A percentile compares a stretch with the other conserved stretches of the same genome.
phyloP scores from a whole-genome alignment of 129 eudicot species.

The Helianthus tuberosus region DNA sequence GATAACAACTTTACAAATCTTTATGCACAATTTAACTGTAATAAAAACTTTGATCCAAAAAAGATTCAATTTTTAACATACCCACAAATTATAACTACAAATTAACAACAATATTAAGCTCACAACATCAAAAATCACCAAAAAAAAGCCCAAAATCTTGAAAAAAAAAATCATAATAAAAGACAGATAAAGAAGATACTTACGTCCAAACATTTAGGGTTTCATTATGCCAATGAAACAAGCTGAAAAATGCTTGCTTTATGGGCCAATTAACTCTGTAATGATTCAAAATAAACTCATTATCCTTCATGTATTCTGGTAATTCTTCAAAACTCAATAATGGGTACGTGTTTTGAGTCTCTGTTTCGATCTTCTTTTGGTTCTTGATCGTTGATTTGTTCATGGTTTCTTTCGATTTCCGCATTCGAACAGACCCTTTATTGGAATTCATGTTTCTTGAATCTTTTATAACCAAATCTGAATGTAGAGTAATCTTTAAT shows the following conservation, averaged over 20 bases:
- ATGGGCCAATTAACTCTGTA: conserved; percentile 90
- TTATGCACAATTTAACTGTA: conserved; percentile 8
- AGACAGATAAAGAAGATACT: conserved; percentile 33
- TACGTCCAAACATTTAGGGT: conserved; percentile 98
- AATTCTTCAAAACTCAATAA: conserved; percentile 53
- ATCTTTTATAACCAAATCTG: background rate
- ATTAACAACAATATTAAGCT: conserved; percentile 14
- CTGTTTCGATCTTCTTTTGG: conserved; percentile 9
- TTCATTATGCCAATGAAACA: conserved; percentile 93
- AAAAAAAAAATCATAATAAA: background rate
- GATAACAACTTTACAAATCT: conserved; percentile 4
- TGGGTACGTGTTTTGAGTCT: conserved; percentile 11
- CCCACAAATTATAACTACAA: conserved; percentile 4
- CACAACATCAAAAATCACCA: background rate
- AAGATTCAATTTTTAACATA: conserved; percentile 15
- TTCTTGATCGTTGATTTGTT: conserved; percentile 13
- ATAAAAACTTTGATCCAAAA: conserved; percentile 8
- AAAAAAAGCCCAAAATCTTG: background rate
- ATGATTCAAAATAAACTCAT: conserved; percentile 76
- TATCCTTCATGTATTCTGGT: conserved; percentile 97
- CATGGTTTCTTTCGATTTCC: conserved; percentile 28
- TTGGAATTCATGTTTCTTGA: conserved; percentile 25
- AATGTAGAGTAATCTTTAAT: background rate
- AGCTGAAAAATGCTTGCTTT: conserved; percentile 76
- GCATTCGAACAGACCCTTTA: conserved; percentile 27